Evolutionary conservation across 2,329 filamentous ascomycete species (phyloP).

Genomic region (Emmonsia crescens): DNA sequence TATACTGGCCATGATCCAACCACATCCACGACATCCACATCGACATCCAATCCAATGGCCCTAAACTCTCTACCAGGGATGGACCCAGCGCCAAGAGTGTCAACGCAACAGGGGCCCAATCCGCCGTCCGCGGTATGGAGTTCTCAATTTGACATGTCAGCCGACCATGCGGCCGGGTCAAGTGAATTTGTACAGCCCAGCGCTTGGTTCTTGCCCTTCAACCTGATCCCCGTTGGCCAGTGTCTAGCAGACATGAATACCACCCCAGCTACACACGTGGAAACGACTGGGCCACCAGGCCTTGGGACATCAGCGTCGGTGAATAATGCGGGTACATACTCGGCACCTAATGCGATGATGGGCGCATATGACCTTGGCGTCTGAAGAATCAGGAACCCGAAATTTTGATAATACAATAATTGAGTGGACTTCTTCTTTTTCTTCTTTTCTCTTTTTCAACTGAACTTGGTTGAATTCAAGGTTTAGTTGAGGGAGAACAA

Average conservation of each 20-base stretch:
- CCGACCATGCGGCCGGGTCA: constrained; percentile 17
- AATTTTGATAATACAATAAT: neutral
- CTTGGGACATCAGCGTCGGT: neutral
- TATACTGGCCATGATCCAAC: constrained; percentile 48
- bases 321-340: neutral
- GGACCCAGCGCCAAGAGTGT: neutral
- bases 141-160: constrained; percentile 23
- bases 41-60: neutral
- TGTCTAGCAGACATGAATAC: constrained; percentile 4
- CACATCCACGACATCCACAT: constrained; percentile 14
- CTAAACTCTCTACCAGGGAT: neutral
- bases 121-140: constrained; percentile 24
- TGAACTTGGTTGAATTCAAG: neutral
- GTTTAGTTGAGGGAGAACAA: neutral
- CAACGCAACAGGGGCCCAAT: constrained; percentile 10
- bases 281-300: neutral
- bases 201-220: constrained; percentile 90
- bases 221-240: constrained; percentile 55
- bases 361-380: neutral
- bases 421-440: neutral
- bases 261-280: constrained; percentile 1
- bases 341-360: neutral
- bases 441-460: neutral
- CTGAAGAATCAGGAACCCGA: neutral
- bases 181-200: constrained; percentile 39